Conservation (phyloP, 208 protist genomes). For the Wallacemonas sp. region DNA sequence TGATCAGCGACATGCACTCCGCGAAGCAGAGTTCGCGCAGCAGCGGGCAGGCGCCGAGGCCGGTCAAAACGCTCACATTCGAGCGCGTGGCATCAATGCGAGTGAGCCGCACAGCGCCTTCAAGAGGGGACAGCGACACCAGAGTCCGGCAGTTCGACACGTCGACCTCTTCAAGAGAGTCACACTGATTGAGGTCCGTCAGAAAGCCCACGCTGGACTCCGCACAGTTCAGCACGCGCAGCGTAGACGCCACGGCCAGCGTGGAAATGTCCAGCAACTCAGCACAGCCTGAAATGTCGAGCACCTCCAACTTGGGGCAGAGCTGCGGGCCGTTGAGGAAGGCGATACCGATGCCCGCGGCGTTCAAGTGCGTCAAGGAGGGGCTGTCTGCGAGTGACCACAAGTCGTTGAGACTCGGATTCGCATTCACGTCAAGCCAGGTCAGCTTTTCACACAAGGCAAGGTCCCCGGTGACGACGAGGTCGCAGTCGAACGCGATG, state of each 20-base stretch:
- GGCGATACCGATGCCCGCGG: background rate
- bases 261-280: background rate
- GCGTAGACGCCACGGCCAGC: background rate
- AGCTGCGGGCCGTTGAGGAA: background rate
- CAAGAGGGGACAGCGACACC: background rate
- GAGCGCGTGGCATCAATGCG: background rate
- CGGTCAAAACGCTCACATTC: background rate
- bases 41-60: background rate
- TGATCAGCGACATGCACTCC: background rate
- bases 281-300: constrained; percentile 2
- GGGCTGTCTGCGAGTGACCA: background rate
- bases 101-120: background rate
- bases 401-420: background rate
- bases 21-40: background rate
- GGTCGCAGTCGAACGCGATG: background rate
- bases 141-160: background rate
- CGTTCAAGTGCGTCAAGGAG: constrained; percentile 2
- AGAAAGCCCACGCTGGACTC: background rate
- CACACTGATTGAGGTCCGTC: background rate
- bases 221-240: background rate
- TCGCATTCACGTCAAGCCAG: background rate
- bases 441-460: background rate
- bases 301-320: background rate
- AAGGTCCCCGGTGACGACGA: constrained; percentile 3
- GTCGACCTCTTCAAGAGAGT: background rate